Percentiles rank a stretch among this genome's conserved stretches.
Evolutionary conservation across 805 yeast species (phyloP).

Genomic region (Gaillardinia entomophila): DNA sequence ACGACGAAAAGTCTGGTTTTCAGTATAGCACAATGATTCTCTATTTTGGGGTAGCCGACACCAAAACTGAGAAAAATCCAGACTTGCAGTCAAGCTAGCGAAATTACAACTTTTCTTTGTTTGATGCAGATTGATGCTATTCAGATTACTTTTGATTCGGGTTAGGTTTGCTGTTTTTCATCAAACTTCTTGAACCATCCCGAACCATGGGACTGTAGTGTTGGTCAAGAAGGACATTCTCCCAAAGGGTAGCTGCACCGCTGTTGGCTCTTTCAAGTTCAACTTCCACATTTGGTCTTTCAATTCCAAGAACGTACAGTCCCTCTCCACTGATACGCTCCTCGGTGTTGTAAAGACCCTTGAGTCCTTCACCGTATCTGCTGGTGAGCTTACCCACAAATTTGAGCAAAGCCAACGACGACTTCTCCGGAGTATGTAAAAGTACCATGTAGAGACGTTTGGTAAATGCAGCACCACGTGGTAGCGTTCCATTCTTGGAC

Average conservation of each 20-base stretch:
- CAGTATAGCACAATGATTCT: no score
- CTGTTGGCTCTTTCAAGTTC: constrained; percentile 75
- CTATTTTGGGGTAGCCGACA: no score
- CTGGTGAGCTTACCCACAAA: constrained; percentile 72
- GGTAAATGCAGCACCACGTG: constrained; percentile 73
- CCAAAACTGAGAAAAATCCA: no score
- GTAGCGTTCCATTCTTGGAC: constrained; percentile 58
- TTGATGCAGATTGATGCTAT: no score
- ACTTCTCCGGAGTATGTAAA: constrained; percentile 82
- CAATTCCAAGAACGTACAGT: constrained; percentile 50
- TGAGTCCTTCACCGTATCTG: constrained; percentile 61
- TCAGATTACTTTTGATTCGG: background rate
- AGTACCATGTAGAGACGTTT: constrained; percentile 67
- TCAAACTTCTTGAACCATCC: constrained; percentile 48
- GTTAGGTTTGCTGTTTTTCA: constrained; percentile 30
- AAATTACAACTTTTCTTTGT: no score
- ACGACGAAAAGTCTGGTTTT: no score
- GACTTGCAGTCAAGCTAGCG: no score
- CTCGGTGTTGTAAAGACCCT: constrained; percentile 78
- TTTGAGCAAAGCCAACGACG: constrained; percentile 70
- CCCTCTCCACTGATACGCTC: constrained; percentile 83
- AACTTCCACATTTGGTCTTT: constrained; percentile 35
- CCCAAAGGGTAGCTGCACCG: constrained; percentile 90
- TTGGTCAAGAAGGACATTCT: constrained; percentile 65
- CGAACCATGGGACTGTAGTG: constrained; percentile 84